phyloP scores from a whole-genome alignment of 306 rosid genomes.

The Trichosanthes cucumerina region DNA sequence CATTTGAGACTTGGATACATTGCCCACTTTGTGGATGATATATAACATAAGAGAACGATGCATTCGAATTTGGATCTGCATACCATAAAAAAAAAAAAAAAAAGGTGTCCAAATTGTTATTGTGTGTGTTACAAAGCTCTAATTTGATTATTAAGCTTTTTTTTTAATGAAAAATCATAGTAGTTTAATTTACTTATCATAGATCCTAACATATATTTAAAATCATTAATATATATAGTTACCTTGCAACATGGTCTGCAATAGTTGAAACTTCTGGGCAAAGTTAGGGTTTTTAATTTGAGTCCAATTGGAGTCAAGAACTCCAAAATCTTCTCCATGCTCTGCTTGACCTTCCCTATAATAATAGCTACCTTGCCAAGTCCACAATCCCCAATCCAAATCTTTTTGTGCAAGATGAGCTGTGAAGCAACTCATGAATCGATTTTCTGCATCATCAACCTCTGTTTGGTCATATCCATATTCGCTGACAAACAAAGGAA shows the following conservation, averaged over 20 bases:
- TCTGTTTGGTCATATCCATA: constrained; percentile 31
- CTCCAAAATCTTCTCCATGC: constrained; percentile 17
- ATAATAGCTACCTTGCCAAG: constrained; percentile 38
- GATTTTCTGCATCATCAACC: constrained; percentile 11
- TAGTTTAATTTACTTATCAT: too few species aligned
- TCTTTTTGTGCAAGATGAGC: constrained; percentile 36
- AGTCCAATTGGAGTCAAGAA: constrained; percentile 22
- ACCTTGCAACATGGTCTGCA: constrained; percentile 29
- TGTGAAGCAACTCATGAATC: constrained; percentile 22
- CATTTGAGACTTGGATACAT: constrained; percentile 17
- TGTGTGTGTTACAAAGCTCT: too few species aligned
- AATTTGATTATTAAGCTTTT: background rate
- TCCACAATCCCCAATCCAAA: constrained; percentile 47
- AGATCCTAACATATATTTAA: background rate
- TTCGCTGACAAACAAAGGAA: constrained; percentile 29
- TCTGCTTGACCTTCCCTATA: constrained; percentile 12
- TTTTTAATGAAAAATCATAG: too few species aligned
- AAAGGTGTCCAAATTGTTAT: background rate
- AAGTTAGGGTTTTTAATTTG: constrained; percentile 19
- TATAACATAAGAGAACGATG: constrained; percentile 16
- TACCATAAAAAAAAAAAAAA: background rate
- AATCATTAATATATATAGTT: background rate
- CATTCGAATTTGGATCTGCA: constrained; percentile 36
- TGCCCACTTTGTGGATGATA: constrained; percentile 25
- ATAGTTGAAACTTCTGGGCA: constrained; percentile 24